phyloP scores from a whole-genome alignment of 225 moss, liverwort and hornwort species.

The Antitrichia curtipendula region DNA sequence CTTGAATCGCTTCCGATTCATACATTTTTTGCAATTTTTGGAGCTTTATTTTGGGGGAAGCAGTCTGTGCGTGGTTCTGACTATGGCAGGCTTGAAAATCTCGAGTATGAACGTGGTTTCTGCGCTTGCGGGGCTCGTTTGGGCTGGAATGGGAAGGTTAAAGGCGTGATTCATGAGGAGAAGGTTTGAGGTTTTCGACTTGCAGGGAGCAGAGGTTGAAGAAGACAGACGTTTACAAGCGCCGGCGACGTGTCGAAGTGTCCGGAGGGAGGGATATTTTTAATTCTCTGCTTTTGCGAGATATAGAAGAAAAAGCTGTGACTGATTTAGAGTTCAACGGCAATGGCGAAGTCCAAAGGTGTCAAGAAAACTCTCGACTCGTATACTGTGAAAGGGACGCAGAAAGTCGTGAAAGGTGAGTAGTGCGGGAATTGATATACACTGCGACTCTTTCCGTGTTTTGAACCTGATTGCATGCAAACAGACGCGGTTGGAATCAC shows the following conservation, averaged over 20 bases:
- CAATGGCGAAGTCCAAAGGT: conserved; percentile 56
- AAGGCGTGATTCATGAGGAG: conserved; percentile 15
- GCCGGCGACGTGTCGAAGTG: neutral
- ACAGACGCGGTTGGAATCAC: neutral
- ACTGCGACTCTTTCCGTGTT: neutral
- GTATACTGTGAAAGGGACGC: conserved; percentile 44
- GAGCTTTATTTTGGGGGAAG: neutral
- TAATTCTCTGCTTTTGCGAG: neutral
- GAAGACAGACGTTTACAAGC: neutral
- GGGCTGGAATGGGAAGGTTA: neutral
- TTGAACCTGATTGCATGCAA: conserved; percentile 3
- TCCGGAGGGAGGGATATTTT: neutral
- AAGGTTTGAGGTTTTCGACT: neutral
- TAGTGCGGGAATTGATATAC: neutral
- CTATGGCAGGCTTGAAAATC: conserved; percentile 25
- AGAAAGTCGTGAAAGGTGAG: conserved; percentile 57
- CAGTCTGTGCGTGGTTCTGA: neutral
- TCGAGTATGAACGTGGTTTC: conserved; percentile 6
- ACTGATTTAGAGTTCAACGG: neutral
- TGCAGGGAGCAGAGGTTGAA: neutral
- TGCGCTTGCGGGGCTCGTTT: neutral
- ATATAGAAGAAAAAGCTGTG: neutral
- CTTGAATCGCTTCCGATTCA: neutral
- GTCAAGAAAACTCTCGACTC: conserved; percentile 45
- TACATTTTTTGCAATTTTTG: neutral